Percentiles rank a stretch among this genome's conserved stretches.
These are phyloP conservation scores for Fraxinus angustifolia DNA, from an alignment of 305 asterid species.

Conservation along the genomic window DNA sequence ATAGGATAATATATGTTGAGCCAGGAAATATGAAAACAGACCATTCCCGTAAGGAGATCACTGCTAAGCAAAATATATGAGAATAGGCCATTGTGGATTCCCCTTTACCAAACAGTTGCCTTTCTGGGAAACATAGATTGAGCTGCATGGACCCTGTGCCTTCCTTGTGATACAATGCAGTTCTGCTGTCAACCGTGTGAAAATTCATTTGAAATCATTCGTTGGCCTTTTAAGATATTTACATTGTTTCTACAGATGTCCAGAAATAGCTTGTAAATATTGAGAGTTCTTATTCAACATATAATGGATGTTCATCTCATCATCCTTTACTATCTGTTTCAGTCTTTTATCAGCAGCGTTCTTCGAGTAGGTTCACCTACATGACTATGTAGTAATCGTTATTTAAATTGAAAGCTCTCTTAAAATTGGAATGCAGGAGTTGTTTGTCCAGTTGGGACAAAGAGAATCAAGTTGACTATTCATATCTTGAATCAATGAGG, in stretches of 20 bases:
- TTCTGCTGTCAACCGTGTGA: neutral
- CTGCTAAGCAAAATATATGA: neutral
- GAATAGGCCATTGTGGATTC: neutral
- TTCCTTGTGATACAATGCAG: neutral
- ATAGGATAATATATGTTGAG: neutral
- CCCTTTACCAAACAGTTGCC: neutral
- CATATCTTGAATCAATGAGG: neutral
- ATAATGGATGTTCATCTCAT: neutral
- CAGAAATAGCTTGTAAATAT: slow-evolving; percentile 2
- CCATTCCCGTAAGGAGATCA: neutral
- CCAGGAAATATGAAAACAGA: neutral
- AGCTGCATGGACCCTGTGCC: neutral
- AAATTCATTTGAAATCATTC: neutral
- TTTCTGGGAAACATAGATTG: neutral
- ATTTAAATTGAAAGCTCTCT: neutral
- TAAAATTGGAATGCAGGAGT: neutral
- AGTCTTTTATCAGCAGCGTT: neutral
- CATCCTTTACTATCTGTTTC: neutral
- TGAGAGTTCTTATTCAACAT: neutral
- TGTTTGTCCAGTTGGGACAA: neutral
- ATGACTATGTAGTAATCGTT: neutral
- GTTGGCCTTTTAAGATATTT: neutral
- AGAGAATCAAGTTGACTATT: neutral
- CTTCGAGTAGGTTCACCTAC: neutral
- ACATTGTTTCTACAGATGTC: neutral